Percentiles rank a stretch among this genome's conserved stretches.
phyloP scores from a whole-genome alignment of 352 stramenopile species.

The Globisporangium irregulare region DNA sequence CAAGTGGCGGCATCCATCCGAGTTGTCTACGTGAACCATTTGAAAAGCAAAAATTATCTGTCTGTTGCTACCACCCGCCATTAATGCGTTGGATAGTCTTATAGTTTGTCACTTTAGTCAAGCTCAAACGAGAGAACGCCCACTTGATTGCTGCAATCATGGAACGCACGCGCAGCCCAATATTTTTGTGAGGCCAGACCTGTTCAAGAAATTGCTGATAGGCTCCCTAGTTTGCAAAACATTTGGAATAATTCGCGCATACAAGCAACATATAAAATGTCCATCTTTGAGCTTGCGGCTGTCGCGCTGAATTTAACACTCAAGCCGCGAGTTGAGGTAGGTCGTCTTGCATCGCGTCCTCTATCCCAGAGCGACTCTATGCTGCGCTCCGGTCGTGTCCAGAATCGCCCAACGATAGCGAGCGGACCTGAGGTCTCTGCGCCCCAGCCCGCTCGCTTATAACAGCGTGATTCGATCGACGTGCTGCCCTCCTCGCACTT shows the following conservation, averaged over 20 bases:
- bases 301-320: not conserved
- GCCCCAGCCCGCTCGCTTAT: not conserved
- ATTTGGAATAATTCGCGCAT: not conserved
- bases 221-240: not conserved
- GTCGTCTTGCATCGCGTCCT: not conserved
- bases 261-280: not conserved
- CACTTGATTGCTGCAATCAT: not conserved
- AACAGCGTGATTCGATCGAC: not conserved
- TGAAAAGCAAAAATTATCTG: not conserved
- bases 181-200: not conserved
- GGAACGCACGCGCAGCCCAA: not conserved
- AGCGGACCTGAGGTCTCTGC: no score
- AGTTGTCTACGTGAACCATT: not conserved
- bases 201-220: no score
- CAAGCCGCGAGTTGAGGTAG: not conserved
- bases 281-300: not conserved
- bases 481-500: not conserved
- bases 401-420: no score
- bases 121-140: not conserved
- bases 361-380: not conserved
- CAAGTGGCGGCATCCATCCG: not conserved
- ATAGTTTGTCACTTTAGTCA: not conserved
- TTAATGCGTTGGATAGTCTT: not conserved
- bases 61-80: no score
- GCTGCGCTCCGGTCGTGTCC: not conserved